These are phyloP conservation scores for Kodamaea sagamina DNA, from an alignment of 805 yeast species.

Conservation along the genomic window DNA sequence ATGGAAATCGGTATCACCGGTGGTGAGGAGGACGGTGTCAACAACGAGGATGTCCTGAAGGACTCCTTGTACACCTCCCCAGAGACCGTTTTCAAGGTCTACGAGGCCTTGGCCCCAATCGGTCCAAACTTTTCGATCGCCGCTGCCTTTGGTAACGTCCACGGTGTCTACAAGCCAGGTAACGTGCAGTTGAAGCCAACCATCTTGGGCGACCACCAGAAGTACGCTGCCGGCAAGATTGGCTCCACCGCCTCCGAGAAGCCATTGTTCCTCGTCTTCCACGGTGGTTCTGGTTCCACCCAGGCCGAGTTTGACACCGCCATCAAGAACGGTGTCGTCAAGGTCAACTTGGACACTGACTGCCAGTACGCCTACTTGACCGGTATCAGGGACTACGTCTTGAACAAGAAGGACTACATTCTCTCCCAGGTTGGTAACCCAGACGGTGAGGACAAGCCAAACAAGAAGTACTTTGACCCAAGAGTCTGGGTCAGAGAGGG, in stretches of 20 bases:
- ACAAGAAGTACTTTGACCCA: slow-evolving; percentile 99
- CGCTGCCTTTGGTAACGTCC: slow-evolving; percentile 99
- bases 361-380: slow-evolving; percentile 96
- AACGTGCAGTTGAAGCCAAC: slow-evolving; percentile 91
- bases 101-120: slow-evolving; percentile 86
- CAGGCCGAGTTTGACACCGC: slow-evolving; percentile 90
- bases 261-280: slow-evolving; percentile 98
- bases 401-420: slow-evolving; percentile 94
- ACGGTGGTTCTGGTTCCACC: slow-evolving; percentile 99
- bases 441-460: slow-evolving; percentile 98
- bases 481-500: slow-evolving; percentile 99
- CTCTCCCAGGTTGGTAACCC: slow-evolving; percentile 95
- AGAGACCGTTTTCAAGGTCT: slow-evolving; percentile 89
- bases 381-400: slow-evolving; percentile 97
- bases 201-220: slow-evolving; percentile 94
- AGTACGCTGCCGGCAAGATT: slow-evolving; percentile 71
- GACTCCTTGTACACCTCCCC: slow-evolving; percentile 90
- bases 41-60: slow-evolving; percentile 90
- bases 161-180: slow-evolving; percentile 99
- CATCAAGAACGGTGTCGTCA: slow-evolving; percentile 92
- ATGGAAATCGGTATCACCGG: slow-evolving; percentile 99
- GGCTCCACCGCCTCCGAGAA: slow-evolving; percentile 50
- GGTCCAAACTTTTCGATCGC: slow-evolving; percentile 99
- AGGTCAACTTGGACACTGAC: slow-evolving; percentile 99
- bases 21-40: slow-evolving; percentile 99